These are phyloP conservation scores for Baudoinia panamericana DNA, from an alignment of 495 filamentous ascomycete species.

Conservation along the genomic window DNA sequence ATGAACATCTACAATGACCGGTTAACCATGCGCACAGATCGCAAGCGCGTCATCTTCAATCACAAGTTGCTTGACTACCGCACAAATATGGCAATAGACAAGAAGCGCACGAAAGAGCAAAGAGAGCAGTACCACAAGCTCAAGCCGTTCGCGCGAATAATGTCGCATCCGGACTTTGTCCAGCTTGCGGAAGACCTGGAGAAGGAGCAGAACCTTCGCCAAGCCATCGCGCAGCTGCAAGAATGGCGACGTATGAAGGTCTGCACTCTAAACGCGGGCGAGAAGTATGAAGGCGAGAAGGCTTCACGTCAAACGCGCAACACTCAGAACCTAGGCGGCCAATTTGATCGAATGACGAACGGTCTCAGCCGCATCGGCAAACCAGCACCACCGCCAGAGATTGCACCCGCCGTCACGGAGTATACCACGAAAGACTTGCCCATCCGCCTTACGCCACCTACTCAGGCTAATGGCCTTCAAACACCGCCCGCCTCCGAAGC, in stretches of 20 bases:
- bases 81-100: conserved; percentile 74
- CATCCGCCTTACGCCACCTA: conserved; percentile 31
- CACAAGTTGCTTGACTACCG: conserved; percentile 85
- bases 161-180: conserved; percentile 86
- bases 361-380: conserved; percentile 44
- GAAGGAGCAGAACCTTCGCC: conserved; percentile 78
- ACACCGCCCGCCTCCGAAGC: conserved; percentile 15
- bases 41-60: conserved; percentile 94
- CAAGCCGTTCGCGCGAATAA: conserved; percentile 92
- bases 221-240: conserved; percentile 81
- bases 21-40: conserved; percentile 78
- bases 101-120: conserved; percentile 94
- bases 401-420: conserved; percentile 53
- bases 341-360: conserved; percentile 56
- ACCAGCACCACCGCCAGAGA: conserved; percentile 47
- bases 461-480: neutral
- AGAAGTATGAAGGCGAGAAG: conserved; percentile 94
- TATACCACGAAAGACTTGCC: conserved; percentile 64
- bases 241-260: conserved; percentile 85
- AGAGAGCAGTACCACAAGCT: conserved; percentile 76
- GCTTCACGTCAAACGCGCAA: conserved; percentile 52
- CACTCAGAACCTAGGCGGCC: conserved; percentile 45
- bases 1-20: conserved; percentile 98
- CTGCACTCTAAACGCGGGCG: conserved; percentile 67
- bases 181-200: conserved; percentile 68